A percentile compares a stretch with the other conserved stretches of the same genome.
Conservation (phyloP, 2,329 filamentous ascomycete species). For the Rachicladosporium sp. region DNA sequence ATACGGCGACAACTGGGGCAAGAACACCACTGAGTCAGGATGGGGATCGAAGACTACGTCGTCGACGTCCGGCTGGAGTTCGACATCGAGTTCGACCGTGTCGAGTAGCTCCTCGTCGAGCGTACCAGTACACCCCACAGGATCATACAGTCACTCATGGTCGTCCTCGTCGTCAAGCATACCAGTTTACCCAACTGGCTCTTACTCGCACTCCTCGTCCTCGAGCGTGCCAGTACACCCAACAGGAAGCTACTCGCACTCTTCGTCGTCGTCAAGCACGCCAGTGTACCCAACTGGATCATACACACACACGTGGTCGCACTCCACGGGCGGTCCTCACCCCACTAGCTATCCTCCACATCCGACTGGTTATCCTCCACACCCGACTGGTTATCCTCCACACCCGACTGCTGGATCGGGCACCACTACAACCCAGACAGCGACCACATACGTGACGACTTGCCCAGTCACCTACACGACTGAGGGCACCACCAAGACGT, state of each 20-base stretch:
- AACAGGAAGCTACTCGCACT: neutral
- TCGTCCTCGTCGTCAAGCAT: too few relatives aligned
- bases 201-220: neutral
- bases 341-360: constrained; percentile 1
- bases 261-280: too few relatives aligned
- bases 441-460: constrained; percentile 5
- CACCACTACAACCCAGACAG: constrained; percentile 4
- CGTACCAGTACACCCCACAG: too few relatives aligned
- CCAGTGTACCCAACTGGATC: too few relatives aligned
- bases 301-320: too few relatives aligned
- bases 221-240: constrained; percentile 2
- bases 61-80: neutral
- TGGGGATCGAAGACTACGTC: neutral
- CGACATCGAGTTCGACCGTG: neutral
- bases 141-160: too few relatives aligned
- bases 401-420: constrained; percentile 1
- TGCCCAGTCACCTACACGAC: constrained; percentile 5
- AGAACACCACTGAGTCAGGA: constrained; percentile 1
- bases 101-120: neutral
- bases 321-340: neutral
- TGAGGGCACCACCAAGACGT: constrained; percentile 3
- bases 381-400: constrained; percentile 2
- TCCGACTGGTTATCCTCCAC: neutral
- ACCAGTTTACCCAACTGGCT: too few relatives aligned
- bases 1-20: constrained; percentile 1